These are phyloP conservation scores for Neonothopanus nambi DNA, from an alignment of 1,284 basidiomycete species.

Conservation along the genomic window DNA sequence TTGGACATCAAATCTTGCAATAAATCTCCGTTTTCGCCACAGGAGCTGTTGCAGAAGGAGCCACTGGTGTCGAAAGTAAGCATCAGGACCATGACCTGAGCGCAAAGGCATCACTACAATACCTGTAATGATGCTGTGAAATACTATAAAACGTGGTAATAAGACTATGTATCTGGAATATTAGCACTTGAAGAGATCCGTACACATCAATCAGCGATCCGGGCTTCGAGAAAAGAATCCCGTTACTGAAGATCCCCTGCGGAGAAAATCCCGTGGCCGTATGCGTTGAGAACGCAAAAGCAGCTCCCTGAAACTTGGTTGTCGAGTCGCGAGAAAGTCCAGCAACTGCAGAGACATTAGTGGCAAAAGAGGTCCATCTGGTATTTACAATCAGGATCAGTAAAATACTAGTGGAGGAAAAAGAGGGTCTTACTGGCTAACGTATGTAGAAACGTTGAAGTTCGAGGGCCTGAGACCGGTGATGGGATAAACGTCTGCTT, in stretches of 20 bases:
- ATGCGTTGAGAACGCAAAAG: neutral
- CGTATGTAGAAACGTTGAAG: constrained; percentile 52
- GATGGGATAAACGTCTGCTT: constrained; percentile 57
- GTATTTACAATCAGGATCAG: neutral
- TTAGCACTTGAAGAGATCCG: constrained; percentile 13
- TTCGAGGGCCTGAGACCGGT: constrained; percentile 46
- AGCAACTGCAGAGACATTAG: constrained; percentile 11
- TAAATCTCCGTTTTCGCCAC: constrained; percentile 39
- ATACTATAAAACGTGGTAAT: constrained; percentile 38
- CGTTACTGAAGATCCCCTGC: constrained; percentile 9
- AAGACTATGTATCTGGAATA: constrained; percentile 7
- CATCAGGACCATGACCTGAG: constrained; percentile 34
- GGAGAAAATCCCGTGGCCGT: constrained; percentile 4
- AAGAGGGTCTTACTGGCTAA: constrained; percentile 44
- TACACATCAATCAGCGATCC: constrained; percentile 31
- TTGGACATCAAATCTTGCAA: constrained; percentile 66
- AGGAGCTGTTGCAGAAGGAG: constrained; percentile 52
- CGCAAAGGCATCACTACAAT: constrained; percentile 47
- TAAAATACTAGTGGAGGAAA: constrained; percentile 28
- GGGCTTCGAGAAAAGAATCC: constrained; percentile 5
- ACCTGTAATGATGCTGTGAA: constrained; percentile 58
- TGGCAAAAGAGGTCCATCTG: constrained; percentile 19
- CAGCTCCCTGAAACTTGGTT: constrained; percentile 52
- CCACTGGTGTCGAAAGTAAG: constrained; percentile 47
- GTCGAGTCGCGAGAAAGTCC: constrained; percentile 12